phyloP scores from a whole-genome alignment of 148 eudicot species.

The Rhododendron ferrugineum region DNA sequence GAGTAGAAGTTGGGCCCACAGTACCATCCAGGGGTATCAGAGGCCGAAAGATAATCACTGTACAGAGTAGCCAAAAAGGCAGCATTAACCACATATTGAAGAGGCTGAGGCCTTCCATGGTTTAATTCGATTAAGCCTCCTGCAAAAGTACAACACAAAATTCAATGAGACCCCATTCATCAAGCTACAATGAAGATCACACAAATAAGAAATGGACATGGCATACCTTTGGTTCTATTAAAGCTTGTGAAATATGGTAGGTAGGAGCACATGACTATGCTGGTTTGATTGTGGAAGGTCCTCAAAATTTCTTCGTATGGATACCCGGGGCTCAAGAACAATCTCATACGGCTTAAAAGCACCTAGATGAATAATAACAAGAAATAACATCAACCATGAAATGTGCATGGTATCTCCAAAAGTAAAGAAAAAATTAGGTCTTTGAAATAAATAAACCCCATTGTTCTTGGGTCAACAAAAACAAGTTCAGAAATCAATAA shows the following conservation, averaged over 20 bases:
- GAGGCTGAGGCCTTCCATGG: slow-evolving; percentile 92
- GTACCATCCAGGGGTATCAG: slow-evolving; percentile 90
- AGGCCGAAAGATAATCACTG: slow-evolving; percentile 80
- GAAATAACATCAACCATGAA: background rate
- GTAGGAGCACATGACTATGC: slow-evolving; percentile 79
- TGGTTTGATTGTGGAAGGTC: slow-evolving; percentile 81
- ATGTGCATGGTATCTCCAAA: background rate
- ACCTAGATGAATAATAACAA: slow-evolving; percentile 36
- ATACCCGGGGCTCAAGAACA: slow-evolving; percentile 87
- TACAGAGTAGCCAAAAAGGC: slow-evolving; percentile 83
- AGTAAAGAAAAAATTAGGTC: background rate
- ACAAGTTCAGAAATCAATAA: background rate
- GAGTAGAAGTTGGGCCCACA: slow-evolving; percentile 85
- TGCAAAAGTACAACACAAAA: slow-evolving; percentile 19
- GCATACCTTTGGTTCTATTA: slow-evolving; percentile 75
- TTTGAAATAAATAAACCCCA: background rate
- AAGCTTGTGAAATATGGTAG: slow-evolving; percentile 71
- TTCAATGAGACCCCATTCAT: background rate
- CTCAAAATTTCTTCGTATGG: slow-evolving; percentile 80
- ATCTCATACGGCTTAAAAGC: slow-evolving; percentile 77
- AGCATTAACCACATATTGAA: slow-evolving; percentile 88
- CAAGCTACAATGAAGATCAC: background rate
- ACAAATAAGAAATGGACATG: background rate
- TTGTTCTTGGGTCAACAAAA: background rate
- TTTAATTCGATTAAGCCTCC: slow-evolving; percentile 85